phyloP scores from a whole-genome alignment of 2,329 filamentous ascomycete genomes.

The Fusarium tanahbumbuense region DNA sequence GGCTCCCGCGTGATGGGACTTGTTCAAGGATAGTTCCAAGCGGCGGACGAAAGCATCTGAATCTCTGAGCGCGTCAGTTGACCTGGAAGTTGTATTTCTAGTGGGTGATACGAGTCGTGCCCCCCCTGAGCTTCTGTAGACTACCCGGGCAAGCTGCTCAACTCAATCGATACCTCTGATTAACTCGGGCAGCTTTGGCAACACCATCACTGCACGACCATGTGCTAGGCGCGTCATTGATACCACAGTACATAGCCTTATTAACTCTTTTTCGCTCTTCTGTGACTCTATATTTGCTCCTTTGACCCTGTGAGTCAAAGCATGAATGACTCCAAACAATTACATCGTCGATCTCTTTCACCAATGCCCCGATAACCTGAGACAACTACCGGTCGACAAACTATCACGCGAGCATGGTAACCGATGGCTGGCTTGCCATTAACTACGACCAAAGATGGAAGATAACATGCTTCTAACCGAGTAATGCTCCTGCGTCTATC shows the following conservation, averaged over 20 bases:
- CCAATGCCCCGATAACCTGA: constrained; percentile 10
- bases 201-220: constrained; percentile 29
- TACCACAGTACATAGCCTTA: constrained; percentile 4
- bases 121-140: constrained; percentile 12
- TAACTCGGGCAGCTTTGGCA: constrained; percentile 13
- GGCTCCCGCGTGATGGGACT: constrained; percentile 5
- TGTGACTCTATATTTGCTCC: neutral
- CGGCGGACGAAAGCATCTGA: constrained; percentile 20
- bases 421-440: constrained; percentile 5
- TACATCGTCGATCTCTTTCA: constrained; percentile 31
- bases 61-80: constrained; percentile 42
- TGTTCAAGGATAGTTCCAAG: constrained; percentile 32
- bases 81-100: constrained; percentile 36
- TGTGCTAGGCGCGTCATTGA: constrained; percentile 35
- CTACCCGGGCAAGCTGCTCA: neutral
- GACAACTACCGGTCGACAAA: constrained; percentile 14
- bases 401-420: constrained; percentile 36
- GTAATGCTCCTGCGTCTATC: neutral
- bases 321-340: constrained; percentile 9
- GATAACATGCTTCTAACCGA: neutral
- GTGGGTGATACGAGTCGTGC: constrained; percentile 31
- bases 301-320: constrained; percentile 13
- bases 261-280: neutral
- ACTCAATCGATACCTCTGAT: constrained; percentile 37
- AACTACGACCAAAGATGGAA: neutral